phyloP scores from a whole-genome alignment of 495 filamentous ascomycete genomes.

The Talaromyces nanjingensis region DNA sequence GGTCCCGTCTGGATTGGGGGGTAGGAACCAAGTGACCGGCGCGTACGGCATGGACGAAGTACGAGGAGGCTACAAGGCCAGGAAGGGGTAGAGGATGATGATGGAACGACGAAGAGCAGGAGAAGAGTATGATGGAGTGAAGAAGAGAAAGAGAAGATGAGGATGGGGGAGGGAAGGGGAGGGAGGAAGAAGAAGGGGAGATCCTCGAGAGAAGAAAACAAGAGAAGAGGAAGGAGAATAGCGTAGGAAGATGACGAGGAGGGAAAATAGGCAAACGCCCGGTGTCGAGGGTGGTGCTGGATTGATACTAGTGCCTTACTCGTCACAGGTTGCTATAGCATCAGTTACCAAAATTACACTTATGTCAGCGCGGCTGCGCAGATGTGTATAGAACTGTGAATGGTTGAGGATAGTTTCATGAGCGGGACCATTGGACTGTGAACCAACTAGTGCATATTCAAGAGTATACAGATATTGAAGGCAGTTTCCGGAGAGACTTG shows the following conservation, averaged over 20 bases:
- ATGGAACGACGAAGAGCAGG: background rate
- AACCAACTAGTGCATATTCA: background rate
- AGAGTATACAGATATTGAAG: background rate
- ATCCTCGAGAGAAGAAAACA: background rate
- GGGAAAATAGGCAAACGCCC: background rate
- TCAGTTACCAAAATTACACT: background rate
- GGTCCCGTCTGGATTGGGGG: background rate
- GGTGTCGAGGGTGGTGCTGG: background rate
- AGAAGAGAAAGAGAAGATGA: background rate
- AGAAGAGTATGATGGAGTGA: background rate
- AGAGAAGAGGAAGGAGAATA: background rate
- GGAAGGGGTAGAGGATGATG: background rate
- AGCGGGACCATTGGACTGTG: background rate
- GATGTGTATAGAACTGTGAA: background rate
- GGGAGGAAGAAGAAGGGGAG: background rate
- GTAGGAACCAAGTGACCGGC: background rate
- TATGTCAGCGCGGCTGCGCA: background rate
- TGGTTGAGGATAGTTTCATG: background rate
- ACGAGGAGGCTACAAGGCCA: background rate
- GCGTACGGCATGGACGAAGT: background rate
- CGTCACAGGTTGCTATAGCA: background rate
- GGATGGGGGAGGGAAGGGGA: background rate
- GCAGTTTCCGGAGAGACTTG: background rate
- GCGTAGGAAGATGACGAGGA: too few relatives aligned
- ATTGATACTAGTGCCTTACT: background rate